Evolutionary conservation across 2,329 filamentous ascomycete genomes (phyloP).

Genomic region (Phialophora chinensis): DNA sequence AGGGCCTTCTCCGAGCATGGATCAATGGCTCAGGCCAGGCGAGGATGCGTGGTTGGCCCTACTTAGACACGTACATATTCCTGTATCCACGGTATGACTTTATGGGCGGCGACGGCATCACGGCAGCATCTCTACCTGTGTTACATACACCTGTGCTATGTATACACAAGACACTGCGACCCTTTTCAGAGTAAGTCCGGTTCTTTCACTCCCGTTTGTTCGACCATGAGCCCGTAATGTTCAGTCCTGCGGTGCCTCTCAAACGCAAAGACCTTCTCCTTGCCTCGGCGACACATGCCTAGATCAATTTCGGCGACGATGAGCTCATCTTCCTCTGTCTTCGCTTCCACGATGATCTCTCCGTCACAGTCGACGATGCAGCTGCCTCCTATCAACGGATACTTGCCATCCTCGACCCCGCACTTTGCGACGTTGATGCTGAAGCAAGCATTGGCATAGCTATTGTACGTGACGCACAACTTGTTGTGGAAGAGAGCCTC

Average conservation of each 20-base stretch:
- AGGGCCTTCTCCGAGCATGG: background rate
- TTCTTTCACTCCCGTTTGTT: constrained; percentile 44
- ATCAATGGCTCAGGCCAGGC: background rate
- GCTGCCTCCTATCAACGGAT: constrained; percentile 57
- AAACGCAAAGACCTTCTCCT: constrained; percentile 53
- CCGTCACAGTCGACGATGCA: constrained; percentile 58
- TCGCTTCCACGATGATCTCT: constrained; percentile 57
- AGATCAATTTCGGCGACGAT: constrained; percentile 60
- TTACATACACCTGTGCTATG: background rate
- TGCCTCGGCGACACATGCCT: constrained; percentile 54
- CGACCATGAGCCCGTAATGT: constrained; percentile 42
- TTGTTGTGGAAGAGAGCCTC: constrained; percentile 60
- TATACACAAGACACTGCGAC: no score
- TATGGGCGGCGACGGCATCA: constrained; percentile 4
- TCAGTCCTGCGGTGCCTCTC: constrained; percentile 43
- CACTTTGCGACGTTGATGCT: constrained; percentile 58
- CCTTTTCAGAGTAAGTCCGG: constrained; percentile 43
- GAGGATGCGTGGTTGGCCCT: background rate
- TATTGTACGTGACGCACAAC: constrained; percentile 59
- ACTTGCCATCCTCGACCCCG: constrained; percentile 59
- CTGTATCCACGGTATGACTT: no score
- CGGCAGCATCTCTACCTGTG: constrained; percentile 30
- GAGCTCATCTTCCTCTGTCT: constrained; percentile 57
- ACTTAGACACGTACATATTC: background rate
- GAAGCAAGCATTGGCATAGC: constrained; percentile 61